Evolutionary conservation across 805 yeast genomes (phyloP).

Genomic region (Komagataella ulmi): DNA sequence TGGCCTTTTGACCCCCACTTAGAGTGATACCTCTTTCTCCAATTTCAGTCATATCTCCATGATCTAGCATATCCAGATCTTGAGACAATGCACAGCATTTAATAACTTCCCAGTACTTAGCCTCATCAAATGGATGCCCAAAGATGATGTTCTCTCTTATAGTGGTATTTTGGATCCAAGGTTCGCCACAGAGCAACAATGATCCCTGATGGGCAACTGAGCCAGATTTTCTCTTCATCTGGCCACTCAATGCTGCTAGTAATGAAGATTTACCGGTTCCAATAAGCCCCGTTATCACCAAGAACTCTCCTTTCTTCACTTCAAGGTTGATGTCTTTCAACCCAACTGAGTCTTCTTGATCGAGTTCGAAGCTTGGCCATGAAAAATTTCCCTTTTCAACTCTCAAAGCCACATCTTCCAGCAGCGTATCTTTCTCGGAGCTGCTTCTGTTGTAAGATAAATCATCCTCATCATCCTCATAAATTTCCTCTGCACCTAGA

Average conservation of each 20-base stretch:
- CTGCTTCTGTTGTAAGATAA: conserved; percentile 14
- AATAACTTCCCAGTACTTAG: conserved; percentile 39
- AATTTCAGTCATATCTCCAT: conserved; percentile 67
- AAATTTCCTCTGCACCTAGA: conserved; percentile 20
- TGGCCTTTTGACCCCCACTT: conserved; percentile 86
- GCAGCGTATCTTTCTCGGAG: neutral
- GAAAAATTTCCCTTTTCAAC: conserved; percentile 10
- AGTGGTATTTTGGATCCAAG: conserved; percentile 80
- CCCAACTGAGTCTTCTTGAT: conserved; percentile 26
- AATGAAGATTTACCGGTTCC: conserved; percentile 77
- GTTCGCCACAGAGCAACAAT: conserved; percentile 41
- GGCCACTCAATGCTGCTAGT: conserved; percentile 57
- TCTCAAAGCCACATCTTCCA: neutral
- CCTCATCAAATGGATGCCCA: conserved; percentile 40
- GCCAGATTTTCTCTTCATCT: conserved; percentile 48
- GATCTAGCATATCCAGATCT: conserved; percentile 56
- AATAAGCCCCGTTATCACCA: conserved; percentile 60
- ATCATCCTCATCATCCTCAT: conserved; percentile 14
- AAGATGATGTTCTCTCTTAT: conserved; percentile 63
- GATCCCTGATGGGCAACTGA: conserved; percentile 37
- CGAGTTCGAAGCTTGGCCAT: conserved; percentile 39
- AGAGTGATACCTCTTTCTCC: conserved; percentile 80
- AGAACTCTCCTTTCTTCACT: conserved; percentile 47
- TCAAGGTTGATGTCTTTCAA: conserved; percentile 34
- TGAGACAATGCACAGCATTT: conserved; percentile 52